These are phyloP conservation scores for Mrakia blollopis DNA, from an alignment of 768 basidiomycete species.

Conservation along the genomic window DNA sequence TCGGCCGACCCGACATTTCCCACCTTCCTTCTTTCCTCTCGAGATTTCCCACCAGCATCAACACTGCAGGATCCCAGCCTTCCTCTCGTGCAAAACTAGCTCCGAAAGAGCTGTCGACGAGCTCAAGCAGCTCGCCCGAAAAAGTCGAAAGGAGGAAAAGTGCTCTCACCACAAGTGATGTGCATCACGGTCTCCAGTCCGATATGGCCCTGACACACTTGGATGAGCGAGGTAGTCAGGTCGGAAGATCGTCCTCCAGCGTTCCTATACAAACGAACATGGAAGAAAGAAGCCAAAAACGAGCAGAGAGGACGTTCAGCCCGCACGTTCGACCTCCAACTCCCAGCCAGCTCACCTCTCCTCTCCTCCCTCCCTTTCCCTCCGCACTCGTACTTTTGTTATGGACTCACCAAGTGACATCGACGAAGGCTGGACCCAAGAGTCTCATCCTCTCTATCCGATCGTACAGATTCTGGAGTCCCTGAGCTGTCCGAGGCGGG, in stretches of 20 bases:
- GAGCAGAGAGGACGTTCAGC: not conserved
- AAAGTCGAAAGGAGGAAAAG: not conserved
- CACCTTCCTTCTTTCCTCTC: not conserved
- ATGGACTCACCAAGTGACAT: constrained; percentile 78
- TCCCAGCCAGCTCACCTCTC: not conserved
- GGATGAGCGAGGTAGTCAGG: constrained; percentile 86
- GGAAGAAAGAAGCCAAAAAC: constrained; percentile 4
- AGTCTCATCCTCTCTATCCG: constrained; percentile 97
- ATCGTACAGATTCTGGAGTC: constrained; percentile 77
- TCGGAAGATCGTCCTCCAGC: constrained; percentile 94
- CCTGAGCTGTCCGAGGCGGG: constrained; percentile 91
- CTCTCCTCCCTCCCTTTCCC: not conserved
- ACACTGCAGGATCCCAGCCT: not conserved
- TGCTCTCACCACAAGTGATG: constrained; percentile 95
- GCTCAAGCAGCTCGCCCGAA: not conserved
- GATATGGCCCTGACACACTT: constrained; percentile 85
- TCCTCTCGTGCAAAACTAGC: fast-evolving
- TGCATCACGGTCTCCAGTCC: constrained; percentile 99
- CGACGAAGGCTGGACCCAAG: constrained; percentile 93
- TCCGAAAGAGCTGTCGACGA: not conserved
- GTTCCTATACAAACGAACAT: constrained; percentile 58
- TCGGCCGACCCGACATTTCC: not conserved
- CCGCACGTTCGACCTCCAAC: not conserved
- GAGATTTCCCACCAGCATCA: no score
- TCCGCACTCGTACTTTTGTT: not conserved